Percentiles rank a stretch among this genome's conserved stretches.
phyloP scores from a whole-genome alignment of 2,329 filamentous ascomycete genomes.

The Venturia nashicola region DNA sequence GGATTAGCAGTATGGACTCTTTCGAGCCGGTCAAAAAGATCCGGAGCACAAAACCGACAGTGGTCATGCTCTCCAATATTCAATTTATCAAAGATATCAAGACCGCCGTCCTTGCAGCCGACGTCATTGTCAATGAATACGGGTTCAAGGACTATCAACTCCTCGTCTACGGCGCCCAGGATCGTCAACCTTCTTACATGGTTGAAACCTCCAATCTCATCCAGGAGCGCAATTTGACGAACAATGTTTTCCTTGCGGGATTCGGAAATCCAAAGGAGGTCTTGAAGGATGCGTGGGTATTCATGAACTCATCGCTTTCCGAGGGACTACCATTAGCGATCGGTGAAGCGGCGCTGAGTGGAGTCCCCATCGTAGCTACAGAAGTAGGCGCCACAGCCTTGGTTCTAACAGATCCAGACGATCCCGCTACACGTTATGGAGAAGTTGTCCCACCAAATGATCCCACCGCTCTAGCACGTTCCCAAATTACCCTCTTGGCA shows the following conservation, averaged over 20 bases:
- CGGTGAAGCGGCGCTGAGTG: conserved; percentile 34
- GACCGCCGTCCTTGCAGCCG: conserved; percentile 44
- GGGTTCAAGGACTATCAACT: conserved; percentile 46
- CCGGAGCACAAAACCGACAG: conserved; percentile 40
- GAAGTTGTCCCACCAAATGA: conserved; percentile 4
- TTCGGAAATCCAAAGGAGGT: conserved; percentile 42
- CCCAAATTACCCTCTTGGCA: background rate
- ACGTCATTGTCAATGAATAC: conserved; percentile 49
- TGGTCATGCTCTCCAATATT: conserved; percentile 47
- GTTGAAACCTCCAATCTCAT: conserved; percentile 41
- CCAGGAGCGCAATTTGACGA: conserved; percentile 33
- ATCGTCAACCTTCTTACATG: conserved; percentile 43
- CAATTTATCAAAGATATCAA: conserved; percentile 45
- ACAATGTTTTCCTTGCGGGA: conserved; percentile 35
- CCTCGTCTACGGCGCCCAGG: conserved; percentile 46
- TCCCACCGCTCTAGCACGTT: background rate
- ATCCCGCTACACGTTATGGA: background rate
- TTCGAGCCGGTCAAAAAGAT: conserved; percentile 44
- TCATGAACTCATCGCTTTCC: conserved; percentile 35
- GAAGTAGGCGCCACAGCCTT: conserved; percentile 1
- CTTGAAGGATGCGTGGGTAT: conserved; percentile 44
- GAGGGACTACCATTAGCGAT: conserved; percentile 33
- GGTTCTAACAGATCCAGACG: conserved; percentile 5
- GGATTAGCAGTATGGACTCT: conserved; percentile 46
- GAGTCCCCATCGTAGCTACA: conserved; percentile 24